phyloP scores from a whole-genome alignment of 2,329 filamentous ascomycete species.

The Colletotrichum paranaense region DNA sequence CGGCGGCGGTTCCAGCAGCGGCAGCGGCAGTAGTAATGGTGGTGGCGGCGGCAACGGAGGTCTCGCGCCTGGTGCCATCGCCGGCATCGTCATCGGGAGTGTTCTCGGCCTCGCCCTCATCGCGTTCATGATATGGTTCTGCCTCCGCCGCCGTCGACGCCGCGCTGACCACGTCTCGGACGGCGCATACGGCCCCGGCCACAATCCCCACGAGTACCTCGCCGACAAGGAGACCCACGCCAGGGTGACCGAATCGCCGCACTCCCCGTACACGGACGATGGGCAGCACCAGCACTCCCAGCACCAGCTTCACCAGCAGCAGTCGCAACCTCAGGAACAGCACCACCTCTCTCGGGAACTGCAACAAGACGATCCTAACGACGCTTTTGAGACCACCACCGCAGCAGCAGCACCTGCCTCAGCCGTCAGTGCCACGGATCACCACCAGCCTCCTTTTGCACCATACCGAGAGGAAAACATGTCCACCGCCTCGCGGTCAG shows the following conservation, averaged over 20 bases:
- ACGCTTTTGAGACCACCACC: not conserved
- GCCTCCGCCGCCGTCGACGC: slow-evolving; percentile 53
- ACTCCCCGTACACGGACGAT: slow-evolving; percentile 58
- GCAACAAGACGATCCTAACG: not conserved
- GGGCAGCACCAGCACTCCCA: slow-evolving; percentile 38
- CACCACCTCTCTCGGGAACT: not conserved
- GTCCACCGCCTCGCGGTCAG: slow-evolving; percentile 8
- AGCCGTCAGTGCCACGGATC: slow-evolving; percentile 5
- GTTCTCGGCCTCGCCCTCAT: slow-evolving; percentile 53
- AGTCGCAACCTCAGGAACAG: slow-evolving; percentile 30
- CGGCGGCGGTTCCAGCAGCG: not conserved
- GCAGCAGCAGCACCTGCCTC: not conserved
- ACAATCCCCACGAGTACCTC: slow-evolving; percentile 51
- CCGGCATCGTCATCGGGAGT: slow-evolving; percentile 59
- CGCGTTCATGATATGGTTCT: slow-evolving; percentile 53
- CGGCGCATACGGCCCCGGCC: slow-evolving; percentile 42
- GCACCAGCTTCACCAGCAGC: slow-evolving; percentile 7
- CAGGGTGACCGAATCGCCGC: slow-evolving; percentile 51
- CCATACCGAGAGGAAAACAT: slow-evolving; percentile 21
- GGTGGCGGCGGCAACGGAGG: slow-evolving; percentile 31
- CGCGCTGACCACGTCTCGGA: slow-evolving; percentile 39
- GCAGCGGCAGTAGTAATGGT: not conserved
- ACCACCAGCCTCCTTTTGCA: slow-evolving; percentile 2
- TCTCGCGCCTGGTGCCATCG: slow-evolving; percentile 56
- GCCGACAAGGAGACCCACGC: slow-evolving; percentile 57